Percentiles rank a stretch among this genome's conserved stretches.
Evolutionary conservation across 257 asterid genomes (phyloP).

Genomic region (Anisodus acutangulus): DNA sequence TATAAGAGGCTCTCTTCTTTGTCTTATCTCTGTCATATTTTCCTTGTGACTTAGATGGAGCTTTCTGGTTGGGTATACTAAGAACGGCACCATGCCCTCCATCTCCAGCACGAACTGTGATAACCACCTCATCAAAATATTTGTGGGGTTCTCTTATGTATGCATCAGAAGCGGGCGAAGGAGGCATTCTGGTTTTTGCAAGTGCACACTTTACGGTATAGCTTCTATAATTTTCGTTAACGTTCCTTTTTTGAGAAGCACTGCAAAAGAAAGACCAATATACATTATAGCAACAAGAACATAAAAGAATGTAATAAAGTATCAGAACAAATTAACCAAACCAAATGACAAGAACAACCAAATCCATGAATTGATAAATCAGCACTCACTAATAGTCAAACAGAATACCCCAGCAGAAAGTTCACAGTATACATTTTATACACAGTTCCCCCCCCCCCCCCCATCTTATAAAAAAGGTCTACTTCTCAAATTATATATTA

Average conservation of each 20-base stretch:
- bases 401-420: no score
- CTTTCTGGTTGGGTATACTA: slow-evolving; percentile 56
- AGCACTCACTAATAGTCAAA: no score
- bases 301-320: background rate
- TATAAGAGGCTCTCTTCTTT: slow-evolving; percentile 57
- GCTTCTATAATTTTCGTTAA: slow-evolving; percentile 29
- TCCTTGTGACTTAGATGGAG: slow-evolving; percentile 57
- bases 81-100: slow-evolving; percentile 92
- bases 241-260: slow-evolving; percentile 34
- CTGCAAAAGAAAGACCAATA: slow-evolving; percentile 23
- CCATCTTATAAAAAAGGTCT: no score
- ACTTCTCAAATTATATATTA: no score
- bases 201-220: slow-evolving; percentile 23
- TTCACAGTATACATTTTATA: no score
- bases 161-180: slow-evolving; percentile 56
- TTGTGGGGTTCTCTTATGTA: slow-evolving; percentile 45
- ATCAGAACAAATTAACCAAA: background rate
- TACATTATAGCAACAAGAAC: slow-evolving; percentile 19
- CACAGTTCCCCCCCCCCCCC: no score
- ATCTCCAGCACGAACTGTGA: slow-evolving; percentile 89
- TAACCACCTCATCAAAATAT: slow-evolving; percentile 83
- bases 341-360: background rate
- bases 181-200: slow-evolving; percentile 54
- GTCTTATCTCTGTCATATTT: slow-evolving; percentile 61
- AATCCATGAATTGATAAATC: background rate